Conservation (phyloP, 257 asterid species). For the Nicotiana tabacum region DNA sequence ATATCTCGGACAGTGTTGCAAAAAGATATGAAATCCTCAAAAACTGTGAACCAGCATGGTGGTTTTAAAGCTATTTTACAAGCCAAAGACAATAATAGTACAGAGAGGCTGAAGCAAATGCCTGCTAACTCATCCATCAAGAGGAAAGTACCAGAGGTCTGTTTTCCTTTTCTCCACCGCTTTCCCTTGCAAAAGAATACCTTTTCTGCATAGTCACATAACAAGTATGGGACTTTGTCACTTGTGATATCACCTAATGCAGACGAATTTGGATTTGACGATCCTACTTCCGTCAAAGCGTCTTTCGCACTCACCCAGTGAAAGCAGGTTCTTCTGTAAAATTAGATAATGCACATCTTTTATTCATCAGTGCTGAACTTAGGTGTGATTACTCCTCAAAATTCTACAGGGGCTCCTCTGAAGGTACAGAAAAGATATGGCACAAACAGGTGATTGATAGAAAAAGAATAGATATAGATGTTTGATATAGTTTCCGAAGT, state of each 20-base stretch:
- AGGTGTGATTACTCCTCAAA: conserved; percentile 13
- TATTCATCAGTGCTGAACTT: conserved; percentile 14
- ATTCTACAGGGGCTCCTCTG: conserved; percentile 49
- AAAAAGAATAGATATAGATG: conserved; percentile 2
- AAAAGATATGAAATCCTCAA: conserved; percentile 31
- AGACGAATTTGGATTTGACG: conserved; percentile 38
- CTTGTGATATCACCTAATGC: conserved; percentile 7
- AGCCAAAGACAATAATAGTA: conserved; percentile 20
- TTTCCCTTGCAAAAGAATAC: neutral
- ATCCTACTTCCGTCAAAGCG: conserved; percentile 62
- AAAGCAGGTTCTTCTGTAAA: conserved; percentile 43
- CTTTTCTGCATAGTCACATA: neutral
- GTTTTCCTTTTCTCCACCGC: conserved; percentile 10
- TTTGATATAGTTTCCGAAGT: conserved; percentile 9
- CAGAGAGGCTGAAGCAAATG: conserved; percentile 29
- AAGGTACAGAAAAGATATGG: conserved; percentile 33
- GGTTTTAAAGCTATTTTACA: conserved; percentile 23
- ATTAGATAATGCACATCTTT: neutral
- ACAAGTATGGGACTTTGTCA: neutral
- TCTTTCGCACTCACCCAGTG: conserved; percentile 32
- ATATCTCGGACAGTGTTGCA: conserved; percentile 29
- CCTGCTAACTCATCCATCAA: conserved; percentile 41
- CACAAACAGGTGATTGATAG: conserved; percentile 42
- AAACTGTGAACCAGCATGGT: conserved; percentile 32
- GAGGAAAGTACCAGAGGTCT: conserved; percentile 66